phyloP scores from a whole-genome alignment of 2,329 filamentous ascomycete species.

The Onygenales sp. region DNA sequence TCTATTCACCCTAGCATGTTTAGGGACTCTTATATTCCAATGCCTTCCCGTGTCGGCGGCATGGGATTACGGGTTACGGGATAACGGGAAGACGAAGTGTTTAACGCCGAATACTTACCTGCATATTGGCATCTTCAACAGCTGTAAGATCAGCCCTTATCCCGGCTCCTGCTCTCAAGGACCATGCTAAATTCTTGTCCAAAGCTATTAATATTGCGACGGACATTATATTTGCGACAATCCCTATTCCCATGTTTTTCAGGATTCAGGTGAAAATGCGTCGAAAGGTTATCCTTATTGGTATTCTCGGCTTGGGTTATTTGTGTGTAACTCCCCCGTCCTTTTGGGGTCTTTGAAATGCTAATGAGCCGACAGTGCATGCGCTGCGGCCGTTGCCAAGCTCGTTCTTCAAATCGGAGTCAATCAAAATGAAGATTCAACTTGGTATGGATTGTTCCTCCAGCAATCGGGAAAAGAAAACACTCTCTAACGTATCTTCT shows the following conservation, averaged over 20 bases:
- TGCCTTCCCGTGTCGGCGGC: background rate
- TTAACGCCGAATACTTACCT: background rate
- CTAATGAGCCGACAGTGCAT: background rate
- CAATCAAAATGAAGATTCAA: background rate
- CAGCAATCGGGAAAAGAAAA: background rate
- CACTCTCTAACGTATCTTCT: background rate
- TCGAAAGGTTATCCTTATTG: background rate
- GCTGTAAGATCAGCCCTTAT: background rate
- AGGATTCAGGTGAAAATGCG: background rate
- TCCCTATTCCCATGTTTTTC: slow-evolving; percentile 2
- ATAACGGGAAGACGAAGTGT: background rate
- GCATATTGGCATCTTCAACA: slow-evolving; percentile 1
- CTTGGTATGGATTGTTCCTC: background rate
- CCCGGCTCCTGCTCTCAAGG: background rate
- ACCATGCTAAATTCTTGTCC: background rate
- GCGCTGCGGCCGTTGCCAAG: background rate
- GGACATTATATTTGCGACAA: slow-evolving; percentile 2
- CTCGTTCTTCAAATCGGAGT: background rate
- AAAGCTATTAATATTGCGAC: slow-evolving; percentile 2
- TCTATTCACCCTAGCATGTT: background rate
- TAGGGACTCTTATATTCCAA: background rate
- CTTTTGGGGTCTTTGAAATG: background rate
- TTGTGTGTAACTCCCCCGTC: background rate
- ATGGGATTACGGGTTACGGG: background rate
- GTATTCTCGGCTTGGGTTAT: slow-evolving; percentile 1